Conservation (phyloP, 352 stramenopile genomes). For the Peronospora belbahrii region DNA sequence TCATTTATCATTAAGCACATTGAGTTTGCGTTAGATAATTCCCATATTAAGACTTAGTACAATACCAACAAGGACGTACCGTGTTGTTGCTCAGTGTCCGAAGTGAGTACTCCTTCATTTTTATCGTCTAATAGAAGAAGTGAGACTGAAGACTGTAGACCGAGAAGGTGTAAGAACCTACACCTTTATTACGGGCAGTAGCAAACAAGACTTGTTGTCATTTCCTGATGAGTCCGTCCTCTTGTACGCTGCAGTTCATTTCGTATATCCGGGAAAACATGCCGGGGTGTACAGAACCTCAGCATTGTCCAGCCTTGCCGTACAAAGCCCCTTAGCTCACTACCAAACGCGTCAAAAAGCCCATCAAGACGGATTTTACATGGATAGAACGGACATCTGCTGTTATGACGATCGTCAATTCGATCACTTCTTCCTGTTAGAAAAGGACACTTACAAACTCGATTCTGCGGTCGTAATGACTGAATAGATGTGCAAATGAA, state of each 20-base stretch:
- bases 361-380: neutral
- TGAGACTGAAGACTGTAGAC: conserved; percentile 13
- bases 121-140: conserved; percentile 17
- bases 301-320: conserved; percentile 15
- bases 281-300: conserved; percentile 13
- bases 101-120: conserved; percentile 25
- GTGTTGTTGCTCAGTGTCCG: conserved; percentile 20
- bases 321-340: neutral
- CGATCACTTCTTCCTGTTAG: neutral
- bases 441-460: neutral
- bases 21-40: conserved; percentile 4
- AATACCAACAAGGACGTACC: conserved; percentile 1
- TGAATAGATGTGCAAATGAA: no score
- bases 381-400: conserved; percentile 4
- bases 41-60: neutral
- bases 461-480: no score
- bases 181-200: no score
- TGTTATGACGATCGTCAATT: neutral
- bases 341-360: conserved; percentile 11
- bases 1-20: neutral
- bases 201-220: conserved; percentile 18
- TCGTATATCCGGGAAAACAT: conserved; percentile 19
- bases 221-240: conserved; percentile 4
- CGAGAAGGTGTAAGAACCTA: no score
- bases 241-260: conserved; percentile 18